Percentiles rank a stretch among this genome's conserved stretches.
phyloP scores from a whole-genome alignment of 2,329 filamentous ascomycete species.

The Ramularia endophylla region DNA sequence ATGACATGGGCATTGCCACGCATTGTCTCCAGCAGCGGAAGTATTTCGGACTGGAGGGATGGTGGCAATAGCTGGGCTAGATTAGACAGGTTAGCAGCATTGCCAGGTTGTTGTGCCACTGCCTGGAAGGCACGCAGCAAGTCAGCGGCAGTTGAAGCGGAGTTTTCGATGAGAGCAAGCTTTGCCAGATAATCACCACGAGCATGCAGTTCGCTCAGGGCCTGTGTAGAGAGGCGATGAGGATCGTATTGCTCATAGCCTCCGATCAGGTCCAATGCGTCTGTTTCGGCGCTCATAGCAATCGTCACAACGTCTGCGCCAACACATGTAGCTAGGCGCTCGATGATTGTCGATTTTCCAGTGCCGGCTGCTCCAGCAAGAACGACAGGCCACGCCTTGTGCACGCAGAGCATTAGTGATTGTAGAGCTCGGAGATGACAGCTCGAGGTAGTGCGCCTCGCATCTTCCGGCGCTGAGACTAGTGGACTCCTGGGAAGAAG shows the following conservation, averaged over 20 bases:
- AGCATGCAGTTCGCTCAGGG: conserved; percentile 14
- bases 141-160: conserved; percentile 1
- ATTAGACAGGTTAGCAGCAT: conserved; percentile 1
- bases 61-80: conserved; percentile 8
- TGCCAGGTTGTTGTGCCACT: conserved; percentile 2
- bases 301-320: conserved; percentile 76
- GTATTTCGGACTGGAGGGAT: conserved; percentile 4
- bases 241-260: conserved; percentile 94
- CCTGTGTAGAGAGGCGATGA: conserved; percentile 43
- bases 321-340: conserved; percentile 70
- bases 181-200: conserved; percentile 12
- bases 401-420: conserved; percentile 78
- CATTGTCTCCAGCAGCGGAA: conserved; percentile 9
- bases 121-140: conserved; percentile 7
- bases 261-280: conserved; percentile 94
- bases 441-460: conserved; percentile 25
- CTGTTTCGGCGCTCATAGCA: conserved; percentile 88
- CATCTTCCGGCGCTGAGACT: conserved; percentile 1
- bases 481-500: conserved; percentile 55
- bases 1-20: conserved; percentile 35
- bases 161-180: conserved; percentile 9
- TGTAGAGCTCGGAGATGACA: conserved; percentile 68
- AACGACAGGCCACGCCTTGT: conserved; percentile 83
- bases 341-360: conserved; percentile 77
- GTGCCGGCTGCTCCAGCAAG: conserved; percentile 78